Evolutionary conservation across 768 basidiomycete species (phyloP).

Genomic region (Daedalea quercina): DNA sequence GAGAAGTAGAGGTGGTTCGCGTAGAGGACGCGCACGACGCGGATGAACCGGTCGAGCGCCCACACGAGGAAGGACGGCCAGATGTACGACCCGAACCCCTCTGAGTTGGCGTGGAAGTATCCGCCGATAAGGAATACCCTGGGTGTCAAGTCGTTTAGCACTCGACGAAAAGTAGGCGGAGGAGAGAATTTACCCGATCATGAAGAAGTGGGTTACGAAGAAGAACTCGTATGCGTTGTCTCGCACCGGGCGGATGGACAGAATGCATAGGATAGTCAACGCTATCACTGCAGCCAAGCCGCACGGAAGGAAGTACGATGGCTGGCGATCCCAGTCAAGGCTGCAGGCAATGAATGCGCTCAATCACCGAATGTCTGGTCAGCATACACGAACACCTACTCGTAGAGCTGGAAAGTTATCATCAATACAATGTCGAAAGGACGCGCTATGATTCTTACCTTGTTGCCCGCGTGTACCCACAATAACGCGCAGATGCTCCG

Average conservation of each 20-base stretch:
- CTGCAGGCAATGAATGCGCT: background rate
- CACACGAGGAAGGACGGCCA: slow-evolving; percentile 50
- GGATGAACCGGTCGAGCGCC: slow-evolving; percentile 48
- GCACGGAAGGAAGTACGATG: background rate
- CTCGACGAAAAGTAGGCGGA: background rate
- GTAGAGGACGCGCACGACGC: slow-evolving; percentile 35
- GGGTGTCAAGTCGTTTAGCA: background rate
- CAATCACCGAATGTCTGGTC: background rate
- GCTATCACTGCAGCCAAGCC: slow-evolving; percentile 33
- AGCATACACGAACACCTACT: too few species aligned
- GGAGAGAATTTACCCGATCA: slow-evolving; percentile 30
- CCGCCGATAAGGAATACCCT: slow-evolving; percentile 27
- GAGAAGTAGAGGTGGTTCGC: slow-evolving; percentile 38
- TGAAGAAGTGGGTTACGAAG: slow-evolving; percentile 38
- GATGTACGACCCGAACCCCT: slow-evolving; percentile 28
- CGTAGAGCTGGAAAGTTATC: too few species aligned
- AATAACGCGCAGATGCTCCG: slow-evolving; percentile 39
- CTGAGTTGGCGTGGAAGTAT: slow-evolving; percentile 22
- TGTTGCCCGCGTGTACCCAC: slow-evolving; percentile 41
- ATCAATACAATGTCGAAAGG: too few species aligned
- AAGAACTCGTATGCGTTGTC: slow-evolving; percentile 45
- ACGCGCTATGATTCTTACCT: slow-evolving; percentile 21
- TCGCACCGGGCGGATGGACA: slow-evolving; percentile 46
- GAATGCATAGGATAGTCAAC: slow-evolving; percentile 34
- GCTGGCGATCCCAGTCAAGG: background rate